Percentiles rank a stretch among this genome's conserved stretches.
Conservation (phyloP, 1,284 basidiomycete genomes). For the Malassezia yamatoensis region DNA sequence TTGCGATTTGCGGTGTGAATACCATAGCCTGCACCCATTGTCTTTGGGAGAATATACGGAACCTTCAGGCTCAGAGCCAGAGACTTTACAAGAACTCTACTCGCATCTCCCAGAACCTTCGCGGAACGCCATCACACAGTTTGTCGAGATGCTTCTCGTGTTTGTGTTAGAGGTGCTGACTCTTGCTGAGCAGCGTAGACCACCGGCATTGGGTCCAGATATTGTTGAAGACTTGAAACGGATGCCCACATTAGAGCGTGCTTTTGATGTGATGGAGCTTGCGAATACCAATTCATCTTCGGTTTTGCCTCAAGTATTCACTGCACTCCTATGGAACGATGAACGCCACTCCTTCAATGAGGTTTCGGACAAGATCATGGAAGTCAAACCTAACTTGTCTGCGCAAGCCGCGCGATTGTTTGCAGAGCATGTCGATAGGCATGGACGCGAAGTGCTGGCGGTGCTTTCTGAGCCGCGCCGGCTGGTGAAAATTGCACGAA, state of each 20-base stretch:
- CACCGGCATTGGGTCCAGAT: constrained; percentile 53
- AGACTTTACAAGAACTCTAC: constrained; percentile 7
- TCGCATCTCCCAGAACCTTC: constrained; percentile 52
- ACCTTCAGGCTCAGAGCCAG: neutral
- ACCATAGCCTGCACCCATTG: constrained; percentile 24
- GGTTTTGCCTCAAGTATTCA: constrained; percentile 53
- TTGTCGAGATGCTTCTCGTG: constrained; percentile 67
- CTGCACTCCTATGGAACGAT: constrained; percentile 87
- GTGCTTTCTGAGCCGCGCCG: constrained; percentile 61
- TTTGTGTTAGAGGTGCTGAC: constrained; percentile 77
- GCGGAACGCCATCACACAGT: constrained; percentile 61
- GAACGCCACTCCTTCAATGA: constrained; percentile 92
- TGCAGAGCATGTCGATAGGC: constrained; percentile 64
- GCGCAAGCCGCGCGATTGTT: constrained; percentile 54
- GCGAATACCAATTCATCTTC: constrained; percentile 13
- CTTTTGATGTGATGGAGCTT: constrained; percentile 38
- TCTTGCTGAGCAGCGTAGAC: constrained; percentile 68
- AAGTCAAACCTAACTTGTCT: constrained; percentile 9
- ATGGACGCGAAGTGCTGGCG: constrained; percentile 73
- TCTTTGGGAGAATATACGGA: neutral
- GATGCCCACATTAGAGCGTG: constrained; percentile 58
- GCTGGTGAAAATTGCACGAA: constrained; percentile 68
- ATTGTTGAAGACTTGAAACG: constrained; percentile 56
- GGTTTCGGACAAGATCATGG: constrained; percentile 51
- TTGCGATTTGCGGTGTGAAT: constrained; percentile 34